phyloP scores from a whole-genome alignment of 2,329 filamentous ascomycete species.

The Claviceps africana region DNA sequence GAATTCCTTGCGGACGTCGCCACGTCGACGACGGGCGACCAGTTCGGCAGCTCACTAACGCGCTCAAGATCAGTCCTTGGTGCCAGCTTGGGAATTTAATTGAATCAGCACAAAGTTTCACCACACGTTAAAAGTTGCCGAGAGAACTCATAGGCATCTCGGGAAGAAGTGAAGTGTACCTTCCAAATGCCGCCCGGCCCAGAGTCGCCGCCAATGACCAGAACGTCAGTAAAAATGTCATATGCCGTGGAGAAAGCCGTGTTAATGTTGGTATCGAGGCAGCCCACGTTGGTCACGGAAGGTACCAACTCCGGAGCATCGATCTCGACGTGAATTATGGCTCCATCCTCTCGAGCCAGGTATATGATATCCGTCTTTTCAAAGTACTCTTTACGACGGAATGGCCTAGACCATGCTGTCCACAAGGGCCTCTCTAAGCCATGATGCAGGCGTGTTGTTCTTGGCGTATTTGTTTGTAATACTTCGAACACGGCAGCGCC shows the following conservation, averaged over 20 bases:
- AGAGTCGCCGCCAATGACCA: slow-evolving; percentile 65
- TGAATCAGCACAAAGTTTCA: background rate
- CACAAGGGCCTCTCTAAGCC: slow-evolving; percentile 46
- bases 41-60: slow-evolving; percentile 42
- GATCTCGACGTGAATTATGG: slow-evolving; percentile 59
- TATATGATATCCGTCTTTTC: slow-evolving; percentile 65
- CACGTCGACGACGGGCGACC: slow-evolving; percentile 45
- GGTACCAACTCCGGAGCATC: slow-evolving; percentile 41
- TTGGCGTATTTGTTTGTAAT: slow-evolving; percentile 27
- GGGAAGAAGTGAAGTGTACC: slow-evolving; percentile 23
- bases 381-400: slow-evolving; percentile 49
- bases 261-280: slow-evolving; percentile 58
- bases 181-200: slow-evolving; percentile 66
- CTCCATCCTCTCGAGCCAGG: slow-evolving; percentile 75
- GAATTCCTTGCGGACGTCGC: slow-evolving; percentile 18
- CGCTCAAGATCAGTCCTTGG: slow-evolving; percentile 36
- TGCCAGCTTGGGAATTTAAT: slow-evolving; percentile 26
- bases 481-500: slow-evolving; percentile 33
- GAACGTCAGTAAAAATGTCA: slow-evolving; percentile 55
- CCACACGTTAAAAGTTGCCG: slow-evolving; percentile 3
- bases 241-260: slow-evolving; percentile 69
- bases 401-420: slow-evolving; percentile 73
- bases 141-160: background rate
- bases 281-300: slow-evolving; percentile 44
- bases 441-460: slow-evolving; percentile 30